These are phyloP conservation scores for Yamadazyma phyllophila DNA, from an alignment of 805 yeast species.

Conservation along the genomic window DNA sequence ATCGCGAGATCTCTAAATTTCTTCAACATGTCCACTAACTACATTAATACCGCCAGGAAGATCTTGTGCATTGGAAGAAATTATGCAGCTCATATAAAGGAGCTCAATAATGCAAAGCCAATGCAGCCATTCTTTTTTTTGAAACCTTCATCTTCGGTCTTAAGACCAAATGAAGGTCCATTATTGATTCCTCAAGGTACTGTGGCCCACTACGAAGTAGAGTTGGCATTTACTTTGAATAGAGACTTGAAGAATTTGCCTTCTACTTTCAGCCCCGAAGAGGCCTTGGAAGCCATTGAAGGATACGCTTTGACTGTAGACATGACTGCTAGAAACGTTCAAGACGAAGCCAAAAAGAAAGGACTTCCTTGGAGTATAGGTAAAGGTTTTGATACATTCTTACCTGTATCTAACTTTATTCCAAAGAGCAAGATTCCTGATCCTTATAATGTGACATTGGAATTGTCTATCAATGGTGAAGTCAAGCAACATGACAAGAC, in stretches of 20 bases:
- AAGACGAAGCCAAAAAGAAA: slow-evolving; percentile 87
- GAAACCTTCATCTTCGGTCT: slow-evolving; percentile 80
- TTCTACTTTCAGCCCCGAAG: slow-evolving; percentile 55
- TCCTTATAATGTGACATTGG: slow-evolving; percentile 67
- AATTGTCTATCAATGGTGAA: slow-evolving; percentile 68
- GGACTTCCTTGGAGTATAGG: slow-evolving; percentile 97
- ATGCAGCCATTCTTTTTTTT: slow-evolving; percentile 87
- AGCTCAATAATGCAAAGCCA: slow-evolving; percentile 79
- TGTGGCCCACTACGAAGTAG: slow-evolving; percentile 90
- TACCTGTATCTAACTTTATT: slow-evolving; percentile 78
- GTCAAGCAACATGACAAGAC: slow-evolving; percentile 73
- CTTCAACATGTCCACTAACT: slow-evolving; percentile 44
- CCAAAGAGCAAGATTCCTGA: slow-evolving; percentile 64
- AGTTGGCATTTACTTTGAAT: slow-evolving; percentile 76
- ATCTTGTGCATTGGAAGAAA: slow-evolving; percentile 95
- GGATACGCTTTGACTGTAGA: slow-evolving; percentile 92
- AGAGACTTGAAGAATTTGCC: slow-evolving; percentile 61
- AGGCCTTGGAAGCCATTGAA: slow-evolving; percentile 74
- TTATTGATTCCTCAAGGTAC: slow-evolving; percentile 80
- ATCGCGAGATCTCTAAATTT: background rate
- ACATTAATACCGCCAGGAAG: slow-evolving; percentile 66
- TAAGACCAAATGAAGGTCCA: slow-evolving; percentile 63
- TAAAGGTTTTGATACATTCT: slow-evolving; percentile 94
- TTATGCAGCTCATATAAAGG: slow-evolving; percentile 94
- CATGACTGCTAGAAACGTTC: slow-evolving; percentile 94